Percentiles rank a stretch among this genome's conserved stretches.
Conservation (phyloP, 73 alveolate genomes). For the Paramecium octaurelia region DNA sequence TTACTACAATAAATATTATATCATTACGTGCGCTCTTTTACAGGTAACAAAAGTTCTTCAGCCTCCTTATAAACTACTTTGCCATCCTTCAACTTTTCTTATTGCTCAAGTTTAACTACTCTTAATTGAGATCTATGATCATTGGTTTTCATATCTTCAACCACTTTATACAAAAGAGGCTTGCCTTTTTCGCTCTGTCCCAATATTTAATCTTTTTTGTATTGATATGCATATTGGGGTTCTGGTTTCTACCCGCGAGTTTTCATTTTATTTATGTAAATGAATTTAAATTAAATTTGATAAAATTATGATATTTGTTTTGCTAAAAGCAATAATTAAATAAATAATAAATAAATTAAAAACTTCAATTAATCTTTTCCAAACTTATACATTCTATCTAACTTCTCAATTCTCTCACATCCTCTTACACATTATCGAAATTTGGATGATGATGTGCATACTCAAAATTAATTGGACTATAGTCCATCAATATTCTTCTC, state of each 20-base stretch:
- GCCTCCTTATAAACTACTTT: background rate
- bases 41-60: background rate
- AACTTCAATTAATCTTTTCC: background rate
- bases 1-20: background rate
- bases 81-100: background rate
- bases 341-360: background rate
- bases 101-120: background rate
- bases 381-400: slow-evolving; percentile 14
- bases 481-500: background rate
- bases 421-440: background rate
- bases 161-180: background rate
- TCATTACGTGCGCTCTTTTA: background rate
- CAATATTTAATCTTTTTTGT: background rate
- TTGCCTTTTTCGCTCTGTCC: background rate
- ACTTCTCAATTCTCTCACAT: background rate
- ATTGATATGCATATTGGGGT: background rate
- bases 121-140: slow-evolving; percentile 7
- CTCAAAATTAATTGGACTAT: slow-evolving; percentile 33
- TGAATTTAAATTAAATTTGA: background rate
- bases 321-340: background rate
- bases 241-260: slow-evolving; percentile 5
- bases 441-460: background rate
- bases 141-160: slow-evolving; percentile 29
- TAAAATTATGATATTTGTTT: background rate
- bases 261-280: background rate